Conservation (phyloP, 2,329 filamentous ascomycete species). For the Sporothrix dimorphospora region DNA sequence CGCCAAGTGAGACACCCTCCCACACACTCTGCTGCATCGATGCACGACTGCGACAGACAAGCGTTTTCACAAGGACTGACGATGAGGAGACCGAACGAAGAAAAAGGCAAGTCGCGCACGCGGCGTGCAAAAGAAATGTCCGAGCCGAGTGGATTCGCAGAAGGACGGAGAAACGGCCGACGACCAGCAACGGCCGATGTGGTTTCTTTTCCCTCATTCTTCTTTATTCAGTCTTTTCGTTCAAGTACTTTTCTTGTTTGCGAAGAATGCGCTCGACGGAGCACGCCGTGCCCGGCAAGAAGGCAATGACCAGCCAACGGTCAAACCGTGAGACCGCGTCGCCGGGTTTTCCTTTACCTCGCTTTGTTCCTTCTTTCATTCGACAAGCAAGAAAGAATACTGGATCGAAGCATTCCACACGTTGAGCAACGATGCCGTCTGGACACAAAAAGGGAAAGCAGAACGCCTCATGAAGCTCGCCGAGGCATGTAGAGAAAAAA, state of each 20-base stretch:
- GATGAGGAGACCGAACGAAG: neutral
- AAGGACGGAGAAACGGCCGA: neutral
- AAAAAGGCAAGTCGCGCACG: conserved; percentile 3
- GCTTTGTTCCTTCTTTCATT: neutral
- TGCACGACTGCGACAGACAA: neutral
- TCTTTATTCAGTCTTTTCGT: neutral
- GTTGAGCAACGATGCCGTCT: neutral
- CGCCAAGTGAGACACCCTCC: conserved; percentile 20
- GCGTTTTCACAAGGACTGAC: neutral
- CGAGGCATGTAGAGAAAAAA: conserved; percentile 14
- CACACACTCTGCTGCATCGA: neutral
- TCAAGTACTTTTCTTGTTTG: neutral
- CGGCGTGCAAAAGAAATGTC: neutral
- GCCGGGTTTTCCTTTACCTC: neutral
- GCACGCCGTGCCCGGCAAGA: neutral
- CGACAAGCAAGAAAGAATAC: neutral
- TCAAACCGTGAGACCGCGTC: neutral
- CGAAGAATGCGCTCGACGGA: neutral
- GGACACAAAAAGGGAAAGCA: neutral
- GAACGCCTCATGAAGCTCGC: neutral
- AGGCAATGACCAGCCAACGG: conserved; percentile 17
- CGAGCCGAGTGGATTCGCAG: neutral
- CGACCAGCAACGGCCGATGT: neutral
- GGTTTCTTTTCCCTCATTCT: neutral
- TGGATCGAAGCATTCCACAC: conserved; percentile 12